Conservation (phyloP, 2,329 filamentous ascomycete genomes). For the Dothideomycetes sp. region DNA sequence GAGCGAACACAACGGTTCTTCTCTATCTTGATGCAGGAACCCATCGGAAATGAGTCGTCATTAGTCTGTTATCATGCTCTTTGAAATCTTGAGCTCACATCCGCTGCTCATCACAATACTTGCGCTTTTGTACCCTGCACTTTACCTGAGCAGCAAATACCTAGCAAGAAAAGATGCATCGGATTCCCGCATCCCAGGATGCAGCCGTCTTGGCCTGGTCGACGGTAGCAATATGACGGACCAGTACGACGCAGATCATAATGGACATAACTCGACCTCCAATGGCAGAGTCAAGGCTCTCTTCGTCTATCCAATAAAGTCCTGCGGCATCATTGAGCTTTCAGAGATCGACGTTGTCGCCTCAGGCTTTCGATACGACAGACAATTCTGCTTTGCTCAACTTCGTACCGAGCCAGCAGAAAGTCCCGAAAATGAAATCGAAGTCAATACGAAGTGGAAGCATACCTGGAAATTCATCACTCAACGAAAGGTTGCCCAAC, state of each 20-base stretch:
- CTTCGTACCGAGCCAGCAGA: conserved; percentile 27
- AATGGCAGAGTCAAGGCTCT: conserved; percentile 50
- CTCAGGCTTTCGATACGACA: conserved; percentile 65
- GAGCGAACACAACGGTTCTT: too few species aligned
- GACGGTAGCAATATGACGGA: conserved; percentile 16
- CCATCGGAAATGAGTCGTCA: too few species aligned
- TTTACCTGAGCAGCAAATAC: neutral
- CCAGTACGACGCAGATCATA: conserved; percentile 10
- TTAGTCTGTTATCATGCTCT: too few species aligned
- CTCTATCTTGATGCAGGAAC: too few species aligned
- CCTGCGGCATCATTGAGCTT: conserved; percentile 67
- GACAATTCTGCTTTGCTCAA: conserved; percentile 74
- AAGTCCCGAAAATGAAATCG: conserved; percentile 31
- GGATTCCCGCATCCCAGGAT: conserved; percentile 11
- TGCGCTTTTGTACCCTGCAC: neutral
- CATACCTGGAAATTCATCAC: conserved; percentile 62
- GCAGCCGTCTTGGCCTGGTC: conserved; percentile 15
- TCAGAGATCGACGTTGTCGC: conserved; percentile 51
- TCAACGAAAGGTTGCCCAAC: conserved; percentile 54
- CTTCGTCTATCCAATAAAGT: conserved; percentile 75
- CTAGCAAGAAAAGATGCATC: neutral
- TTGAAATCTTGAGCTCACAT: too few species aligned
- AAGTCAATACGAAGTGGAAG: conserved; percentile 27
- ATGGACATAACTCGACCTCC: conserved; percentile 2
- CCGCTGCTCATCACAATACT: too few species aligned